phyloP scores from a whole-genome alignment of 2,329 filamentous ascomycete genomes.

The Cladosporium velox region DNA sequence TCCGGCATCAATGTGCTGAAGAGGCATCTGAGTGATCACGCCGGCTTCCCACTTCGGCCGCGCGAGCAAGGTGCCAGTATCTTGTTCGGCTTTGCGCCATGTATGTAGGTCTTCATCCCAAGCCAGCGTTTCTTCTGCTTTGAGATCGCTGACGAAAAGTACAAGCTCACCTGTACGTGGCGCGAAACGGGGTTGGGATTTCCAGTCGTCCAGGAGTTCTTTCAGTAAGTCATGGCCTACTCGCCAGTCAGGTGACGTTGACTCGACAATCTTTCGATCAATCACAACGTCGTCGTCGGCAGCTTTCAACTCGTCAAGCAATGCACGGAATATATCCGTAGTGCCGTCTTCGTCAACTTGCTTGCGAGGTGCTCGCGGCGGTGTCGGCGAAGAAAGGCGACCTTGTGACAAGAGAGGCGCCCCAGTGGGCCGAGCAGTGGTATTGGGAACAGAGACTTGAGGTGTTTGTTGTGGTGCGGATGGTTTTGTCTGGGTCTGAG shows the following conservation, averaged over 20 bases:
- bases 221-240: slow-evolving; percentile 51
- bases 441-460: not conserved
- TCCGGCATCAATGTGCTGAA: slow-evolving; percentile 44
- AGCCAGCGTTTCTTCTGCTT: slow-evolving; percentile 33
- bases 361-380: slow-evolving; percentile 23
- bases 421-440: not conserved
- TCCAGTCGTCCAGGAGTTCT: slow-evolving; percentile 42
- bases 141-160: slow-evolving; percentile 49
- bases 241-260: slow-evolving; percentile 58
- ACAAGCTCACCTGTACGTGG: slow-evolving; percentile 61
- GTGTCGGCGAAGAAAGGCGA: slow-evolving; percentile 21
- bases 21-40: slow-evolving; percentile 55
- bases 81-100: slow-evolving; percentile 21
- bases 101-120: slow-evolving; percentile 34
- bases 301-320: slow-evolving; percentile 52
- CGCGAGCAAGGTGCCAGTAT: slow-evolving; percentile 19
- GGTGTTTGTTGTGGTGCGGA: not conserved
- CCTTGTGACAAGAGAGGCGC: slow-evolving; percentile 17
- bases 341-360: slow-evolving; percentile 55
- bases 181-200: slow-evolving; percentile 46
- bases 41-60: slow-evolving; percentile 59
- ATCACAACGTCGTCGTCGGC: slow-evolving; percentile 35
- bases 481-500: not conserved
- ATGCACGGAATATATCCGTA: slow-evolving; percentile 54
- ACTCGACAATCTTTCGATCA: slow-evolving; percentile 52